Conservation (phyloP, 2,329 filamentous ascomycete species). For the Verticillium alfalfae region DNA sequence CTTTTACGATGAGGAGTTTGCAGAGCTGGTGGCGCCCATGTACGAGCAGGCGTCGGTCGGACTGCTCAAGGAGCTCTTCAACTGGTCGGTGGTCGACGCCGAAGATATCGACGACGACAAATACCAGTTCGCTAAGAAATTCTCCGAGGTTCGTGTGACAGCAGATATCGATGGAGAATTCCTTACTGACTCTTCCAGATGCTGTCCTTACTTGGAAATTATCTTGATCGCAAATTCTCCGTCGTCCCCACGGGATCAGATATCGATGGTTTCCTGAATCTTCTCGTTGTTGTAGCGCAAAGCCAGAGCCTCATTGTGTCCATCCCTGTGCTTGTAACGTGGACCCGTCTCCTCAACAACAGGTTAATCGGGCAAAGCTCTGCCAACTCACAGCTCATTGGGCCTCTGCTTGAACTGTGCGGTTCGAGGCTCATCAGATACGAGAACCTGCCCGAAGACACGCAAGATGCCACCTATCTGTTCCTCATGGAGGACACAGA, state of each 20-base stretch:
- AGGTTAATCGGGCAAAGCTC: slow-evolving; percentile 61
- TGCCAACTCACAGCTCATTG: slow-evolving; percentile 60
- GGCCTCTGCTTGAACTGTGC: slow-evolving; percentile 74
- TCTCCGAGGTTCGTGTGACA: slow-evolving; percentile 66
- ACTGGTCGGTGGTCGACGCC: slow-evolving; percentile 74
- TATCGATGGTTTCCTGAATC: slow-evolving; percentile 68
- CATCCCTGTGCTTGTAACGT: slow-evolving; percentile 85
- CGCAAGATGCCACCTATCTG: slow-evolving; percentile 69
- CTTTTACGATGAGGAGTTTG: slow-evolving; percentile 73
- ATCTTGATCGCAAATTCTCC: slow-evolving; percentile 71
- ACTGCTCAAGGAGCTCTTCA: slow-evolving; percentile 68
- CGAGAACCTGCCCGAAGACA: slow-evolving; percentile 78
- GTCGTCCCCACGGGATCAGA: slow-evolving; percentile 59
- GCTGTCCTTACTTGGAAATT: slow-evolving; percentile 78
- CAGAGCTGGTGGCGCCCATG: slow-evolving; percentile 72
- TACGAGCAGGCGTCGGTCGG: slow-evolving; percentile 67
- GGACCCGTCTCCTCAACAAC: slow-evolving; percentile 76
- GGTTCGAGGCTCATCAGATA: slow-evolving; percentile 81
- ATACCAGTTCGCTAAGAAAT: slow-evolving; percentile 87
- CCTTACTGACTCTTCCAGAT: slow-evolving; percentile 44
- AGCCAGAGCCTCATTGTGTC: slow-evolving; percentile 88
- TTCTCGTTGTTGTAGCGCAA: slow-evolving; percentile 74
- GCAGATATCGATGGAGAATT: neutral
- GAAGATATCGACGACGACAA: slow-evolving; percentile 85
- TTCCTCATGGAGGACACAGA: slow-evolving; percentile 93